Evolutionary conservation across 139 green algal genomes (phyloP), one percentile per base, ranked within the genome.

Genomic region (Chlamydomonas eustigma): DNA sequence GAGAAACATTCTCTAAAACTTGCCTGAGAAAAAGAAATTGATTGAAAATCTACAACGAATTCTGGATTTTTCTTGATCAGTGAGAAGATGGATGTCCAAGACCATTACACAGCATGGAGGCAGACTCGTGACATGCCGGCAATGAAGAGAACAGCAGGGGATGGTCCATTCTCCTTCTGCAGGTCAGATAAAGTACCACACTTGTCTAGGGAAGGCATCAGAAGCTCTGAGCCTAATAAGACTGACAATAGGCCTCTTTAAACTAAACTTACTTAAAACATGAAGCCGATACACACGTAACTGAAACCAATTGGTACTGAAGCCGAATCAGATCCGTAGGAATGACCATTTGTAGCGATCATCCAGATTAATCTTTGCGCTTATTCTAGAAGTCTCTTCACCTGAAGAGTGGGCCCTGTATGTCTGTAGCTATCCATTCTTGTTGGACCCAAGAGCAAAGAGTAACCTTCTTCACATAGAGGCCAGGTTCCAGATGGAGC

Each of bases 11-110:
- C 64, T 3, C 33, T 33, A 32, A 52, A 83, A 92, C 87, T 74
- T 89, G 94, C 78, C 94, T 94, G 87, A 88, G 22, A 28, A 63
- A 63, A 22, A 18, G 18, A 63, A 18, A 28, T 63, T 63, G 50
- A 34, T 50, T 97, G 78, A 91, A 97, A 78, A 90, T 97, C 39
- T 78, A 92, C 81, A 91, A 97, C 78, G 91, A 97, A 81, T 97
- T 96, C 79, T 88, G 93, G 25, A 91, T 91, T 0, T 97, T n/a
- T n/a, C n/a, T n/a, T n/a, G n/a, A n/a, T 92, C 90, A 83, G 91
- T 5, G 91, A 96, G 74, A 76, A 76, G 71, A 69, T 76, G 44
- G 71, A 69, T 32, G 39, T 76, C 28, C 44, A 78, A 32, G 75
- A 73, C 51, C 75, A 79, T 31, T 72, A 79, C 51, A 51, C 33